Evolutionary conservation across 768 basidiomycete species (phyloP).

Genomic region (Daedaleopsis sinensis): DNA sequence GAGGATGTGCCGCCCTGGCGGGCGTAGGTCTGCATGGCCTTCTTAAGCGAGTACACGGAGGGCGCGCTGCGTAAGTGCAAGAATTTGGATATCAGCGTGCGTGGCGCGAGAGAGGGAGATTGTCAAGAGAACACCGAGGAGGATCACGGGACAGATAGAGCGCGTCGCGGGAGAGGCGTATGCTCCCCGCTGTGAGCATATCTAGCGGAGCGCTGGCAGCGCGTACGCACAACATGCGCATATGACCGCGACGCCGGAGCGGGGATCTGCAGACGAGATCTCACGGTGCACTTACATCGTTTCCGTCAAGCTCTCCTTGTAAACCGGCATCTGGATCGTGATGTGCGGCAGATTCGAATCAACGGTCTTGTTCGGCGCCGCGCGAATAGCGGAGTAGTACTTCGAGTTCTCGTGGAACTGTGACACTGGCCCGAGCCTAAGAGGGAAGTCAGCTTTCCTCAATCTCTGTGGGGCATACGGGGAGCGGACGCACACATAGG

Average conservation of each 20-base stretch:
- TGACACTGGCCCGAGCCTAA: constrained; percentile 80
- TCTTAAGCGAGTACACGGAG: constrained; percentile 77
- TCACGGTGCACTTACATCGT: constrained; percentile 62
- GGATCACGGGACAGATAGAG: not conserved
- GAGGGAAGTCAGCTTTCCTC: not conserved
- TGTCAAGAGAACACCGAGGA: no score
- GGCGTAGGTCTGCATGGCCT: constrained; percentile 88
- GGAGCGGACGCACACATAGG: constrained; percentile 56
- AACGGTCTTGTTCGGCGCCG: constrained; percentile 61
- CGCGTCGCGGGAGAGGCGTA: no score
- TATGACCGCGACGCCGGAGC: no score
- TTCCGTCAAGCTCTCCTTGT: constrained; percentile 82
- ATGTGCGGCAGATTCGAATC: constrained; percentile 72
- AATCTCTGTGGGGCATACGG: not conserved
- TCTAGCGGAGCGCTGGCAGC: not conserved
- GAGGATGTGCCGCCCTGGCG: constrained; percentile 81
- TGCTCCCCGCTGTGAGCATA: no score
- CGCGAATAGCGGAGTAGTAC: constrained; percentile 75
- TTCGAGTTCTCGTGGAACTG: constrained; percentile 85
- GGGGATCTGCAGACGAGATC: not conserved
- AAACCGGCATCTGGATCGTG: constrained; percentile 84
- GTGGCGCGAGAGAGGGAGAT: constrained; percentile 32
- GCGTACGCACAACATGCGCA: no score
- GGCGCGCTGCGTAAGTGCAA: constrained; percentile 52
- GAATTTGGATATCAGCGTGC: not conserved